Base-by-base conservation (phyloP, 345 rosid genomes). In the Brassica rapa region DNA sequence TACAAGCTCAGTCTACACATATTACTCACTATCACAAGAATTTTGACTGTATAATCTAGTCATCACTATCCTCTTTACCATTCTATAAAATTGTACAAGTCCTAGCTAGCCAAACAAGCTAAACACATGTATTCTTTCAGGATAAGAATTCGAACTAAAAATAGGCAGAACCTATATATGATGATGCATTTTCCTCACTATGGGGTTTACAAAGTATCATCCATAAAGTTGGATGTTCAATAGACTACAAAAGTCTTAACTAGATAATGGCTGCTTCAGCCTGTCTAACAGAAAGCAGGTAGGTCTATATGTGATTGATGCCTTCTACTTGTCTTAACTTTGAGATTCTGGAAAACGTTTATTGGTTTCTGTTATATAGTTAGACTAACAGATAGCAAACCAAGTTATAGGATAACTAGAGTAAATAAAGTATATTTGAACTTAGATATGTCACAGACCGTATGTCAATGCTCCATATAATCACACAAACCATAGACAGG, bases 31-130 rank as follows among this genome's bases (percentile, higher is more conserved):
- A 37, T 46, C 32, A 68, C 32, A 16, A 43, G 19, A 43, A 19
- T 24, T 27, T 43, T 41, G 68, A 72, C 30, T 27, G 6, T 27
- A 10, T 6, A 27, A 43, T 62, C 43, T 11, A 72, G 27, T 73
- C 68, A 73, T 75, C 86, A 41, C 88, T 91, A 3, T 87, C 88
- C 90, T 51, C 90, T 71, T 88, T 90, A 32, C 77, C 89, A 32
- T 90, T 88, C 79, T 83, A 88, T 15, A 32, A 32, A 32, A 15
- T n/a, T 62, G 3, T 6, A 27, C 19, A 61, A 12, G 10, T 27
- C 60, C 51, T 71, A 77, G 77, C 46, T 29, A 32, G 23, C 43
- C 6, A 24, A 66, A 66, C 61, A 62, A 73, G 46, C 46, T 6
- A 43, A 70, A 27, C 9, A 55, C 57, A 66, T 15, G 21, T 19